Percentiles rank a stretch among this genome's conserved stretches.
phyloP scores from a whole-genome alignment of 2,329 filamentous ascomycete genomes.

The Fusarium circinatum region DNA sequence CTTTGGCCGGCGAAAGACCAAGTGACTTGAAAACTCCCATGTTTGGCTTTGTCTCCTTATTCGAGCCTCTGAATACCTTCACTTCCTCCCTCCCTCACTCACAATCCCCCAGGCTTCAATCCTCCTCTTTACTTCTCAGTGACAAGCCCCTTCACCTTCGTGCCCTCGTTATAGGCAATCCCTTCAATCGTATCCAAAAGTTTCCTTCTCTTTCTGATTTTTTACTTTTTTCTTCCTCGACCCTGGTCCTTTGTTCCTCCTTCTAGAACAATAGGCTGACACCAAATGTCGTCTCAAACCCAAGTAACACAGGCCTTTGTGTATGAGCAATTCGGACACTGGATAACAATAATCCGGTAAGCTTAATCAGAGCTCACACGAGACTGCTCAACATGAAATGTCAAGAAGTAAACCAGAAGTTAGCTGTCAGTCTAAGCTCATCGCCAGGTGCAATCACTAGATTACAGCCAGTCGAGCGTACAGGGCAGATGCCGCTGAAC shows the following conservation, averaged over 20 bases:
- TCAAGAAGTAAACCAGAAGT: background rate
- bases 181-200: background rate
- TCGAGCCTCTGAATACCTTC: background rate
- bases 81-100: conserved; percentile 2
- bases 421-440: background rate
- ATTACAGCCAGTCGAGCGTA: background rate
- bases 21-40: conserved; percentile 47
- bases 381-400: background rate
- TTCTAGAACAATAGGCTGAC: background rate
- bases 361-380: background rate
- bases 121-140: background rate
- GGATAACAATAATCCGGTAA: background rate
- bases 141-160: background rate
- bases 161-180: background rate
- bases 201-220: background rate
- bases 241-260: background rate
- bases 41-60: conserved; percentile 1
- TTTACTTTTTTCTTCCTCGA: background rate
- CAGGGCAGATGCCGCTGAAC: background rate
- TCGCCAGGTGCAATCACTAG: conserved; percentile 4
- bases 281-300: background rate
- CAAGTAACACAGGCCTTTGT: background rate
- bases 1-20: conserved; percentile 46
- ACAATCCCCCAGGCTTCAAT: background rate
- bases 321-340: background rate